Conservation (phyloP, 139 green algal genomes). For the Chlamydomonas sp. region DNA sequence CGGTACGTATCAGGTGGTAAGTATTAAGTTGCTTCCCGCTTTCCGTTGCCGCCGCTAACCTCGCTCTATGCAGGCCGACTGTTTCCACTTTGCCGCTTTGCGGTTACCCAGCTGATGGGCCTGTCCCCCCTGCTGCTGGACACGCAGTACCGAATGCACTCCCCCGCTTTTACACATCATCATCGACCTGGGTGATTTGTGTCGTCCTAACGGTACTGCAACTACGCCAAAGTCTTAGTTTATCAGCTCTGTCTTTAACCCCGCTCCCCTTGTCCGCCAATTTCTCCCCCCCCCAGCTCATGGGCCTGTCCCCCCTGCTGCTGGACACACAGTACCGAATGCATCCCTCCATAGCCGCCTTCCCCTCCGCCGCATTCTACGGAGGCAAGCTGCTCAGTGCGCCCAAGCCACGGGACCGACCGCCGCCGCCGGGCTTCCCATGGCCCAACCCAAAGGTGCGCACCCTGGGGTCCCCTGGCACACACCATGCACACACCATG, state of each 20-base stretch:
- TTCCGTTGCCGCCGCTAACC: no score
- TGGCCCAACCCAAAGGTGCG: slow-evolving; percentile 56
- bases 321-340: slow-evolving; percentile 56
- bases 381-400: slow-evolving; percentile 29
- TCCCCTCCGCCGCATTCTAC: slow-evolving; percentile 58
- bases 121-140: slow-evolving; percentile 60
- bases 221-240: no score
- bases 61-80: background rate
- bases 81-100: slow-evolving; percentile 44
- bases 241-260: no score
- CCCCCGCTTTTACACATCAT: background rate
- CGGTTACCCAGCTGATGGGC: slow-evolving; percentile 60
- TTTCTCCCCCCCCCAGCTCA: slow-evolving; percentile 65
- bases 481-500: no score
- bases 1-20: no score
- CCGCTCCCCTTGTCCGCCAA: no score
- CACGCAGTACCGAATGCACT: slow-evolving; percentile 68
- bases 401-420: slow-evolving; percentile 27
- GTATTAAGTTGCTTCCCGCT: no score
- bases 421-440: slow-evolving; percentile 30
- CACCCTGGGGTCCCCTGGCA: no score
- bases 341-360: slow-evolving; percentile 48
- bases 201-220: no score
- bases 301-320: slow-evolving; percentile 51
- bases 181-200: background rate